Percentiles rank a stretch among this genome's conserved stretches.
These are phyloP conservation scores for Trebouxia sp. DNA, from an alignment of 139 green algal genomes.

Conservation along the genomic window DNA sequence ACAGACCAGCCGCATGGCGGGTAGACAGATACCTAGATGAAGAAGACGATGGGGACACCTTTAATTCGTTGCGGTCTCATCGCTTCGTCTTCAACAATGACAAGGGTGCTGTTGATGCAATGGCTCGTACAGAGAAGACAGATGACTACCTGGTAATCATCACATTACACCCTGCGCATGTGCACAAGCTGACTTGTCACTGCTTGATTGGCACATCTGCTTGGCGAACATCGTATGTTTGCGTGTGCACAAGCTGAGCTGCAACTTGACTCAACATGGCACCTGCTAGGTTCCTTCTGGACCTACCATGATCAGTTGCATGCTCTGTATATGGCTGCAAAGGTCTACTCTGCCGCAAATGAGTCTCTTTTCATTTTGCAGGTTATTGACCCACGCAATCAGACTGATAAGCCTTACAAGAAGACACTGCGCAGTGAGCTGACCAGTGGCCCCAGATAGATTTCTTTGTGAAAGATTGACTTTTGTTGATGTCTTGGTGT, in stretches of 20 bases:
- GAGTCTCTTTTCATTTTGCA: conserved; percentile 3
- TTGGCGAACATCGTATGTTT: too few relatives aligned
- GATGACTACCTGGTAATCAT: conserved; percentile 77
- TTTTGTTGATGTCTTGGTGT: background rate
- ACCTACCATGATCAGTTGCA: background rate
- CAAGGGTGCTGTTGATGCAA: conserved; percentile 47
- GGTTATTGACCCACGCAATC: conserved; percentile 74
- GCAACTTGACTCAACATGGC: too few relatives aligned
- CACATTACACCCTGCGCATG: background rate
- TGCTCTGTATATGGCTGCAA: background rate
- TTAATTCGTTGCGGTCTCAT: conserved; percentile 51
- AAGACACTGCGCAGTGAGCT: conserved; percentile 11
- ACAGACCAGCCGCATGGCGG: conserved; percentile 72
- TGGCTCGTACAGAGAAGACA: conserved; percentile 62
- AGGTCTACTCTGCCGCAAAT: too few relatives aligned
- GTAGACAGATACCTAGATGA: conserved; percentile 47
- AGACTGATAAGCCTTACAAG: conserved; percentile 34
- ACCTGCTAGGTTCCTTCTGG: too few relatives aligned
- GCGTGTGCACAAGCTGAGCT: too few relatives aligned
- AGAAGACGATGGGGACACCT: conserved; percentile 41
- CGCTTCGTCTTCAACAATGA: conserved; percentile 53
- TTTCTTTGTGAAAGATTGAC: background rate
- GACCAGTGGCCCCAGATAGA: background rate
- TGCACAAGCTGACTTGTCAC: background rate
- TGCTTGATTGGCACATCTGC: background rate